These are phyloP conservation scores for Rosellinia necatrix DNA, from an alignment of 2,329 filamentous ascomycete species.

Conservation along the genomic window DNA sequence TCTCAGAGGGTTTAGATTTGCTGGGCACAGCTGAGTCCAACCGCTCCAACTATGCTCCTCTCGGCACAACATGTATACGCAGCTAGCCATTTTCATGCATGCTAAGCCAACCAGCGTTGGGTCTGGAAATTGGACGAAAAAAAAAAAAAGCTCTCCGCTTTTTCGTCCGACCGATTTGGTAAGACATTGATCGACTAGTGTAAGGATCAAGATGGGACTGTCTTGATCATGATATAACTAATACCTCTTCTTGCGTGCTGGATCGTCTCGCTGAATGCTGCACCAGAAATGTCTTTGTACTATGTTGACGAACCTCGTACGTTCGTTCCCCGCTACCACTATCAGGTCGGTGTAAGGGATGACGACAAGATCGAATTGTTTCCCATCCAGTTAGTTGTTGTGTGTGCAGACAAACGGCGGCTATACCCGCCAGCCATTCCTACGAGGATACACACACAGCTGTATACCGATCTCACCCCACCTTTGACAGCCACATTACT, in stretches of 20 bases:
- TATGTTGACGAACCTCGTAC: neutral
- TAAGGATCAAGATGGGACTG: neutral
- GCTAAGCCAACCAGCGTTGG: constrained; percentile 8
- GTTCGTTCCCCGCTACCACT: no score
- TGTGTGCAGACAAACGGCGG: neutral
- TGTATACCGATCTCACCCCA: neutral
- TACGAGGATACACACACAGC: neutral
- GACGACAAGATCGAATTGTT: neutral
- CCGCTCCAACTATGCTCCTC: constrained; percentile 16
- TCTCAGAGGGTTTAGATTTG: constrained; percentile 13
- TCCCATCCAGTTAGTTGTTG: neutral
- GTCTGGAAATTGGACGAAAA: constrained; percentile 20
- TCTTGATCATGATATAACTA: neutral
- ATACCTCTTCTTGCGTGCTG: no score
- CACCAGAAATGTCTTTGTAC: neutral
- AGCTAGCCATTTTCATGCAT: constrained; percentile 18
- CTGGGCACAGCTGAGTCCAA: constrained; percentile 19
- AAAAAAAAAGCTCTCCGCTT: constrained; percentile 17
- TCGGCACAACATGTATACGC: constrained; percentile 9
- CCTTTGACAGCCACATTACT: neutral
- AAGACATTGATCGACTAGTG: constrained; percentile 1
- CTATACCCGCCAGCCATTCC: constrained; percentile 13
- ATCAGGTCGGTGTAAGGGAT: neutral
- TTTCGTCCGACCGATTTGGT: constrained; percentile 1
- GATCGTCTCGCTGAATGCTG: neutral